phyloP scores from a whole-genome alignment of 2,329 filamentous ascomycete species.

The Dissoconium aciculare region DNA sequence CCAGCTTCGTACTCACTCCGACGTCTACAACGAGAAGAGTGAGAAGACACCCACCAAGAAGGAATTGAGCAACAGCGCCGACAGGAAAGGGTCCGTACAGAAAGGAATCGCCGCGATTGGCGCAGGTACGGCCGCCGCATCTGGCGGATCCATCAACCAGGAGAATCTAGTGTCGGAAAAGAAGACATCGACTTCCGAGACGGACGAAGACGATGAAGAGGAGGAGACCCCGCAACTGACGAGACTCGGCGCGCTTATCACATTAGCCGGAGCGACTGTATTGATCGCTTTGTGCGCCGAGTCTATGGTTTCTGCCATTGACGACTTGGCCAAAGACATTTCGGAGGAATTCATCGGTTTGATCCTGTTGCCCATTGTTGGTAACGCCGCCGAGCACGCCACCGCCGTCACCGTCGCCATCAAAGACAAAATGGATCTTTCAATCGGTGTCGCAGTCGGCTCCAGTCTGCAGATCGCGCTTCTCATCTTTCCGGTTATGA shows the following conservation, averaged over 20 bases:
- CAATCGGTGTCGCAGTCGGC: slow-evolving; percentile 51
- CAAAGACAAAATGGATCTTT: slow-evolving; percentile 56
- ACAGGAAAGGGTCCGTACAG: slow-evolving; percentile 31
- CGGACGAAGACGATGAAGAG: slow-evolving; percentile 50
- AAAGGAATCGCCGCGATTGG: slow-evolving; percentile 40
- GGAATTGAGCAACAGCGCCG: no score
- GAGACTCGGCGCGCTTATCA: slow-evolving; percentile 54
- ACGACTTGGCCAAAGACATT: slow-evolving; percentile 35
- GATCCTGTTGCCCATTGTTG: slow-evolving; percentile 50
- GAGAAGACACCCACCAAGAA: slow-evolving; percentile 57
- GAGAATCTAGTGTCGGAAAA: slow-evolving; percentile 32
- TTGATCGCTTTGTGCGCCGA: slow-evolving; percentile 65
- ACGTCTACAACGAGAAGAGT: slow-evolving; percentile 65
- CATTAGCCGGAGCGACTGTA: slow-evolving; percentile 57
- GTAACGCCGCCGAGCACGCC: slow-evolving; percentile 51
- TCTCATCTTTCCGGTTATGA: slow-evolving; percentile 44
- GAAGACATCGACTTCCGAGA: background rate
- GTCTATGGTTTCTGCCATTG: slow-evolving; percentile 47
- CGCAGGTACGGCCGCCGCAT: slow-evolving; percentile 27
- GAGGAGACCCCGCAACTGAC: slow-evolving; percentile 61
- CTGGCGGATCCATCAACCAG: slow-evolving; percentile 36
- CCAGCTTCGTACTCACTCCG: slow-evolving; percentile 72
- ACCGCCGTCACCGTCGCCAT: slow-evolving; percentile 46
- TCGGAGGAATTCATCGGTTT: slow-evolving; percentile 48
- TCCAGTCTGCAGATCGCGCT: slow-evolving; percentile 51